Conservation (phyloP, 352 stramenopile genomes). For the Phytophthora citricola region DNA sequence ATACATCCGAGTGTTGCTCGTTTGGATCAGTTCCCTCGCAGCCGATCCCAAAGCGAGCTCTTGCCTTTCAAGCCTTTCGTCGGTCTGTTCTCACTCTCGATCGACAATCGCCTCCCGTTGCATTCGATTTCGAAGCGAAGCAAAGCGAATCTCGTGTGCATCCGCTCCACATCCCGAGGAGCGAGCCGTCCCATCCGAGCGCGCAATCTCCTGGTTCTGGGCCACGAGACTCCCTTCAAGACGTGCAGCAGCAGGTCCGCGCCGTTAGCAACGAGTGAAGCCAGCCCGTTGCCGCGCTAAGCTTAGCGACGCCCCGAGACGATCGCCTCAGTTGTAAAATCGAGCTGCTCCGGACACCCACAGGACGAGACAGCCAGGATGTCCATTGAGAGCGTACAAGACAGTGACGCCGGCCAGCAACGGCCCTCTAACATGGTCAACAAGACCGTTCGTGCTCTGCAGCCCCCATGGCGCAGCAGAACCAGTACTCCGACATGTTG, state of each 20-base stretch:
- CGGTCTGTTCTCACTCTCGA: conserved; percentile 29
- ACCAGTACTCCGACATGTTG: conserved; percentile 55
- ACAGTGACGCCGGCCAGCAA: conserved; percentile 24
- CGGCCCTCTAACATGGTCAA: conserved; percentile 9
- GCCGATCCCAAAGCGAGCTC: conserved; percentile 27
- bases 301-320: conserved; percentile 16
- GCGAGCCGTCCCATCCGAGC: conserved; percentile 31
- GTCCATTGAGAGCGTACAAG: conserved; percentile 54
- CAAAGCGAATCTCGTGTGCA: conserved; percentile 30
- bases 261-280: conserved; percentile 31
- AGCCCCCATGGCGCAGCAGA: conserved; percentile 32
- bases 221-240: conserved; percentile 39
- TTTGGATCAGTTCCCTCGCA: conserved; percentile 8
- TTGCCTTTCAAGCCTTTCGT: conserved; percentile 20
- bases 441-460: conserved; percentile 19
- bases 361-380: conserved; percentile 22
- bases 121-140: conserved; percentile 36
- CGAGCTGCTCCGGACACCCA: conserved; percentile 20
- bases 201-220: conserved; percentile 26
- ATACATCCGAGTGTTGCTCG: conserved; percentile 11
- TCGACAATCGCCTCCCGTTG: conserved; percentile 1
- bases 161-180: conserved; percentile 41
- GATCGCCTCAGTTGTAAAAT: conserved; percentile 43
- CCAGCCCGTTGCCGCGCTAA: conserved; percentile 18
- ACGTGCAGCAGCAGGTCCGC: conserved; percentile 26